phyloP scores from a whole-genome alignment of 2,329 filamentous ascomycete species.

The Neopestalotiopsis rosae region DNA sequence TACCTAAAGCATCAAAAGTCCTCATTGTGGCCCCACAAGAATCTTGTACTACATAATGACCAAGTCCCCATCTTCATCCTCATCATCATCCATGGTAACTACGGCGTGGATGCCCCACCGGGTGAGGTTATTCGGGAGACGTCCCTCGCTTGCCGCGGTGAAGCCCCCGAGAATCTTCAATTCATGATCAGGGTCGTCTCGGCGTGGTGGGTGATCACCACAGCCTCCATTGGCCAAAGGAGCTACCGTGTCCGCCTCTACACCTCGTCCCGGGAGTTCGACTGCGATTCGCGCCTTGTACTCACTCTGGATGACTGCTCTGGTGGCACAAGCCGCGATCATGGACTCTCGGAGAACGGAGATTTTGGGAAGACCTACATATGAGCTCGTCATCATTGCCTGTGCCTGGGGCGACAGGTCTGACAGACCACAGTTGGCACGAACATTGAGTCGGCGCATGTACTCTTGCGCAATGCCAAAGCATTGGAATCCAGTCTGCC shows the following conservation, averaged over 20 bases:
- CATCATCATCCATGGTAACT: too few relatives aligned
- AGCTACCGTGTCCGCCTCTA: background rate
- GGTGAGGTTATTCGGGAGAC: too few relatives aligned
- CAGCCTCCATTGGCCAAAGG: background rate
- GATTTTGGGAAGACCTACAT: background rate
- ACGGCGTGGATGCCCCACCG: too few relatives aligned
- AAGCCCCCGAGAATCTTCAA: too few relatives aligned
- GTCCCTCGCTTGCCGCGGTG: too few relatives aligned
- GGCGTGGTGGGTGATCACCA: background rate
- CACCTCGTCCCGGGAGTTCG: conserved; percentile 3
- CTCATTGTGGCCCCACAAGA: too few relatives aligned
- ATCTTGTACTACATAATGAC: too few relatives aligned
- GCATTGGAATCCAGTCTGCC: conserved; percentile 7
- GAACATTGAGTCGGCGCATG: conserved; percentile 1
- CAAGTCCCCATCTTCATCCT: too few relatives aligned
- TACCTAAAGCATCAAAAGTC: too few relatives aligned
- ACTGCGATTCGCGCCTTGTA: conserved; percentile 5
- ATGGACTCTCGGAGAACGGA: conserved; percentile 7
- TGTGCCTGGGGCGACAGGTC: background rate
- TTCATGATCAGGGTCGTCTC: background rate
- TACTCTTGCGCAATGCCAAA: conserved; percentile 4
- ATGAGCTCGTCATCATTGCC: background rate
- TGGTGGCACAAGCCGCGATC: background rate
- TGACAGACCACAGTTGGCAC: background rate
- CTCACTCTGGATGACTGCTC: background rate